Conservation (phyloP, 2,329 filamentous ascomycete species). For the Tolypocladium nubicola region DNA sequence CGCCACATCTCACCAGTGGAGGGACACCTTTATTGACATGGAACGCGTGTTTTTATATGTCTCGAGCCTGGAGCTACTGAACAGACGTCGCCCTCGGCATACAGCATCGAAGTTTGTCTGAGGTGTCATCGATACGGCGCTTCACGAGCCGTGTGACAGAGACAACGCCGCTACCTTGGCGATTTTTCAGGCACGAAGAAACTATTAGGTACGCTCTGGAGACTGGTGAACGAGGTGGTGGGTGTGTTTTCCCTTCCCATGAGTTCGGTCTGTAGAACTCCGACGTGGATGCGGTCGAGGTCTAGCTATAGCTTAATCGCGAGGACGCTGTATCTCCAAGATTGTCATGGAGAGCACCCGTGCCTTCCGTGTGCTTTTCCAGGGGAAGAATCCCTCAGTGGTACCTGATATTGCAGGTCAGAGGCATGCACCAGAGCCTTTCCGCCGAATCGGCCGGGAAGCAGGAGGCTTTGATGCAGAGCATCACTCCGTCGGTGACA, state of each 20-base stretch:
- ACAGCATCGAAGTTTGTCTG: background rate
- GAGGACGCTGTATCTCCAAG: background rate
- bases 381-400: background rate
- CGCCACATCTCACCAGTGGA: background rate
- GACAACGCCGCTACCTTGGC: background rate
- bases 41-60: background rate
- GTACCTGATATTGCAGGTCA: too few species aligned
- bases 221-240: background rate
- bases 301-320: too few species aligned
- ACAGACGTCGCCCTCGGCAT: background rate
- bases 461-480: too few species aligned
- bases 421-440: too few species aligned
- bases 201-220: background rate
- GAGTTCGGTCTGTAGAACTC: background rate
- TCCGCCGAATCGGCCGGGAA: too few species aligned
- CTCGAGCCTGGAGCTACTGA: background rate
- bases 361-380: background rate
- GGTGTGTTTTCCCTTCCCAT: background rate
- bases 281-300: background rate
- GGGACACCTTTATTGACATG: background rate
- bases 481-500: too few species aligned
- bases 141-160: background rate
- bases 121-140: background rate
- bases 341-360: background rate
- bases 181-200: background rate